These are phyloP conservation scores for Alternaria longipes DNA, from an alignment of 2,329 filamentous ascomycete genomes.

Conservation along the genomic window DNA sequence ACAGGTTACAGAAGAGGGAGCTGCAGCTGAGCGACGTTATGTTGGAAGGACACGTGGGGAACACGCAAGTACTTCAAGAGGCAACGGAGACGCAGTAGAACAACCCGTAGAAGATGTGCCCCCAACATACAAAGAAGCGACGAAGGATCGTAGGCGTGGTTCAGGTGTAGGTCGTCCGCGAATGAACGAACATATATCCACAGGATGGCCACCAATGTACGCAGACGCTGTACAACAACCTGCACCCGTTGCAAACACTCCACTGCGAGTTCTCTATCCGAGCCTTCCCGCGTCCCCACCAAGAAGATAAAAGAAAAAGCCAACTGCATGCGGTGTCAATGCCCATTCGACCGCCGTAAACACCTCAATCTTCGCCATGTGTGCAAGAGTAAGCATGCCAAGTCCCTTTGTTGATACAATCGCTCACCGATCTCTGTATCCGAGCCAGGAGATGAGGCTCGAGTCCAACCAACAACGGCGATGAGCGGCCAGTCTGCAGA, in stretches of 20 bases:
- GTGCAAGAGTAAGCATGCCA: not conserved
- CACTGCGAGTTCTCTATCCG: slow-evolving; percentile 1
- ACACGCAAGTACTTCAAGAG: not conserved
- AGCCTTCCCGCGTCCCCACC: slow-evolving; percentile 5
- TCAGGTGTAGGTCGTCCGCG: not conserved
- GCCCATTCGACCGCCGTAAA: not conserved
- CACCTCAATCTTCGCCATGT: not conserved
- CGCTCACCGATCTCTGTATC: not conserved
- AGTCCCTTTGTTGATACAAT: not conserved
- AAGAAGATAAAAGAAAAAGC: not conserved
- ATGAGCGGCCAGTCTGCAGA: not conserved
- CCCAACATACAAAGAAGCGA: slow-evolving; percentile 13
- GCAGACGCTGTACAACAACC: not conserved
- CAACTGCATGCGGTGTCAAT: not conserved
- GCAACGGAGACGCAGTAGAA: not conserved
- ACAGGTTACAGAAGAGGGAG: not conserved
- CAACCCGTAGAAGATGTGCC: not conserved
- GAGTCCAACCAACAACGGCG: not conserved
- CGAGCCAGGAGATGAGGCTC: not conserved
- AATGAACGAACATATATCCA: not conserved
- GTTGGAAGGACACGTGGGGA: not conserved
- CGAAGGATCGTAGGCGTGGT: slow-evolving; percentile 1
- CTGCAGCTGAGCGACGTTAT: not conserved
- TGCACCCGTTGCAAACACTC: not conserved
- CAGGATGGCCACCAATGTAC: slow-evolving; percentile 7